Evolutionary conservation across 768 basidiomycete species (phyloP).

Genomic region (Hygrocybe coccinea): DNA sequence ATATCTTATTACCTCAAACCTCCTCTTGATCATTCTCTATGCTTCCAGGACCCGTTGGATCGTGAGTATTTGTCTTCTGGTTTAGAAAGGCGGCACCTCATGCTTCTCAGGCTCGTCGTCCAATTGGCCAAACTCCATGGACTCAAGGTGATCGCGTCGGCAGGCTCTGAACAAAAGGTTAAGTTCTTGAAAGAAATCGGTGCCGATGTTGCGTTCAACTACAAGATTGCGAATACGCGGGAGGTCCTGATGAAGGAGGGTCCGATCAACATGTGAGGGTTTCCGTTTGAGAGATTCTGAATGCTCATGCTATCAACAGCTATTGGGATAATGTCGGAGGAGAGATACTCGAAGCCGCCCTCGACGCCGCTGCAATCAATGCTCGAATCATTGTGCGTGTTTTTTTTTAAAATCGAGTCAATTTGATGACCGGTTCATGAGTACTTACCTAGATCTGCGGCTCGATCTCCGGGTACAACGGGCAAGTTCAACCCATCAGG

Average conservation of each 20-base stretch:
- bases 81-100: not conserved
- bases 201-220: slow-evolving; percentile 60
- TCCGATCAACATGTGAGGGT: slow-evolving; percentile 46
- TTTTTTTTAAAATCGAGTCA: not conserved
- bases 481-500: slow-evolving; percentile 7
- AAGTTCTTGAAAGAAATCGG: slow-evolving; percentile 47
- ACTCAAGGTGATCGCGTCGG: slow-evolving; percentile 55
- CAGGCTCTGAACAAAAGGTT: slow-evolving; percentile 60
- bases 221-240: slow-evolving; percentile 46
- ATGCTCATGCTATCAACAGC: not conserved
- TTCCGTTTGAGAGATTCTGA: not conserved
- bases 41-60: slow-evolving; percentile 22
- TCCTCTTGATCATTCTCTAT: no score
- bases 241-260: slow-evolving; percentile 48
- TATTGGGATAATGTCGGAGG: slow-evolving; percentile 47
- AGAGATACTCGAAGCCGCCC: slow-evolving; percentile 32
- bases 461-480: slow-evolving; percentile 9
- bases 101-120: slow-evolving; percentile 23
- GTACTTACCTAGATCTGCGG: not conserved
- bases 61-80: slow-evolving; percentile 14
- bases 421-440: not conserved
- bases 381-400: slow-evolving; percentile 41
- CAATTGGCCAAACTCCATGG: slow-evolving; percentile 39
- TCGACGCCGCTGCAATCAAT: slow-evolving; percentile 32
- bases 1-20: not conserved